These are phyloP conservation scores for Omphalea diandra DNA, from an alignment of 441 rosid genomes.

Conservation along the genomic window DNA sequence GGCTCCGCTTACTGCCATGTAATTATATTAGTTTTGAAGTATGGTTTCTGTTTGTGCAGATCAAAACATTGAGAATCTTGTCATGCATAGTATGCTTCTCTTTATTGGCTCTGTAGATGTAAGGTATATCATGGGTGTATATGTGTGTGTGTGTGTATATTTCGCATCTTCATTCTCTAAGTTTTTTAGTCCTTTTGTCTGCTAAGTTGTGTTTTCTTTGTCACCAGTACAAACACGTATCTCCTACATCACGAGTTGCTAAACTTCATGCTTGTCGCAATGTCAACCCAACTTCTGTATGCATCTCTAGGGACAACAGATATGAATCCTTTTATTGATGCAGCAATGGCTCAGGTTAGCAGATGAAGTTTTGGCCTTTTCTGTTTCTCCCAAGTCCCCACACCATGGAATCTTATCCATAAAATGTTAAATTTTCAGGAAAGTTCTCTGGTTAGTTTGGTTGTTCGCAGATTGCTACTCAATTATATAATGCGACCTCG, in stretches of 20 bases:
- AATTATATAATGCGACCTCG: slow-evolving; percentile 69
- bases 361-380: not conserved
- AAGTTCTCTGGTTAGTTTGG: slow-evolving; percentile 58
- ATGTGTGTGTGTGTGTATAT: too few species aligned
- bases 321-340: slow-evolving; percentile 82
- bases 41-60: slow-evolving; percentile 51
- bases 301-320: slow-evolving; percentile 76
- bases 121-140: slow-evolving; percentile 48
- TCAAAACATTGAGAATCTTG: slow-evolving; percentile 66
- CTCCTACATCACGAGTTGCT: slow-evolving; percentile 91
- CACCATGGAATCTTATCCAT: slow-evolving; percentile 9
- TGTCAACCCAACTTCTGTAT: slow-evolving; percentile 93
- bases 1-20: not conserved
- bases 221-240: slow-evolving; percentile 66
- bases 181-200: slow-evolving; percentile 19
- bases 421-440: slow-evolving; percentile 55
- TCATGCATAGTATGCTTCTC: slow-evolving; percentile 72
- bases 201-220: slow-evolving; percentile 39
- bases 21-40: slow-evolving; percentile 12
- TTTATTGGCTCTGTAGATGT: slow-evolving; percentile 78
- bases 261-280: slow-evolving; percentile 75
- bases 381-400: slow-evolving; percentile 14
- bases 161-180: not conserved
- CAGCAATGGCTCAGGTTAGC: slow-evolving; percentile 88
- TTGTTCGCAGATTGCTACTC: slow-evolving; percentile 66